phyloP scores from a whole-genome alignment of 495 filamentous ascomycete genomes.

The Penicillium macrosclerotiorum region DNA sequence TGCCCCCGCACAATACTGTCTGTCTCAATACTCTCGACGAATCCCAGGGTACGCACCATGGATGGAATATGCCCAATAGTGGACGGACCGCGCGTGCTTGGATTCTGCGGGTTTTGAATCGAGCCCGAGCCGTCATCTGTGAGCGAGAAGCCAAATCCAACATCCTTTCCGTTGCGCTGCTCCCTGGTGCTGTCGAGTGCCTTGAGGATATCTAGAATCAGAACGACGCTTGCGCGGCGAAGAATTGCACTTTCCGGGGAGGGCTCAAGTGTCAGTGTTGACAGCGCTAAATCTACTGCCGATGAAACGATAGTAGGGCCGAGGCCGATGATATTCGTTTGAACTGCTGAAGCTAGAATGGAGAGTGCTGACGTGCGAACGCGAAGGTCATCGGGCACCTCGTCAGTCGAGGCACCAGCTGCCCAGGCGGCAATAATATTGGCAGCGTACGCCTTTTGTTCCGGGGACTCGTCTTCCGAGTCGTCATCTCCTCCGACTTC shows the following conservation, averaged over 20 bases:
- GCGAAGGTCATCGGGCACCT: constrained; percentile 68
- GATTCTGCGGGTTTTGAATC: not conserved
- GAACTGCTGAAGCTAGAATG: constrained; percentile 63
- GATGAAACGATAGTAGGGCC: constrained; percentile 51
- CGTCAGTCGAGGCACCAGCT: constrained; percentile 51
- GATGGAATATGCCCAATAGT: constrained; percentile 55
- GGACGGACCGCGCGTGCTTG: constrained; percentile 10
- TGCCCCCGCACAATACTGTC: constrained; percentile 75
- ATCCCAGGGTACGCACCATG: constrained; percentile 60
- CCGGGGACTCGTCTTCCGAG: constrained; percentile 42
- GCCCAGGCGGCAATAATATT: constrained; percentile 76
- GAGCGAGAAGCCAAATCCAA: constrained; percentile 62
- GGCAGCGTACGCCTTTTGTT: constrained; percentile 53
- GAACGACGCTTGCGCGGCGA: constrained; percentile 66
- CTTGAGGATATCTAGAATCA: constrained; percentile 65
- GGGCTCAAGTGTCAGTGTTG: constrained; percentile 64
- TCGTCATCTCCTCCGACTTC: constrained; percentile 36
- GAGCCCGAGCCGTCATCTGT: constrained; percentile 15
- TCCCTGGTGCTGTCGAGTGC: constrained; percentile 60
- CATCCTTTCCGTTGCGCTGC: constrained; percentile 36
- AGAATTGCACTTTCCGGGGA: constrained; percentile 66
- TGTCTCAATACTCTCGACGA: constrained; percentile 64
- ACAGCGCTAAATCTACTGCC: constrained; percentile 64
- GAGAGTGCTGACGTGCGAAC: constrained; percentile 76
- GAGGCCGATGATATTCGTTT: constrained; percentile 64